Conservation (phyloP, 441 rosid species). For the Adansonia grandidieri region DNA sequence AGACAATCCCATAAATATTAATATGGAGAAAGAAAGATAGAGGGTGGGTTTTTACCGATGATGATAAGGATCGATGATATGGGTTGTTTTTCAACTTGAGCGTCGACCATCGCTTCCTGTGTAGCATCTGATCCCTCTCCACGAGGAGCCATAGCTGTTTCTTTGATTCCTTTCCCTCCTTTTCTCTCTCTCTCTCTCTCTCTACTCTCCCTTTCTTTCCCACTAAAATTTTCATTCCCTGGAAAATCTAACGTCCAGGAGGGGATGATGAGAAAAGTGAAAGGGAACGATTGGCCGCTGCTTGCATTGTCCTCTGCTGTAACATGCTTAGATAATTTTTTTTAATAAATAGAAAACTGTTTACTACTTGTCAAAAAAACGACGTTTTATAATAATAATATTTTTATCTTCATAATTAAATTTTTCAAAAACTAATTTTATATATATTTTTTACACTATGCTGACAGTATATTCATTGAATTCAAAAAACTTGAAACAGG, state of each 20-base stretch:
- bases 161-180: not conserved
- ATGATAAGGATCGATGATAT: conserved; percentile 71
- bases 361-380: no score
- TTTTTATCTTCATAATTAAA: no score
- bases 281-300: no score
- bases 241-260: not conserved
- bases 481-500: no score
- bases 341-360: no score
- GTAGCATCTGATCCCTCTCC: conserved; percentile 50
- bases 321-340: no score
- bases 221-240: not conserved
- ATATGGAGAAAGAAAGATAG: not conserved
- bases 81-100: conserved; percentile 36
- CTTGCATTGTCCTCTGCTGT: no score
- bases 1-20: not conserved
- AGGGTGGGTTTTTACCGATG: conserved; percentile 49
- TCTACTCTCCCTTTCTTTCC: not conserved
- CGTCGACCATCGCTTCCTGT: conserved; percentile 38
- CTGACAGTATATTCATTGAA: no score
- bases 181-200: not conserved
- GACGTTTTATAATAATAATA: no score
- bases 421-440: no score
- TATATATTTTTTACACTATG: no score
- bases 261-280: no score
- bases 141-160: conserved; percentile 50